Conservation (phyloP, 257 asterid genomes). For the Thymus mandschuricus region DNA sequence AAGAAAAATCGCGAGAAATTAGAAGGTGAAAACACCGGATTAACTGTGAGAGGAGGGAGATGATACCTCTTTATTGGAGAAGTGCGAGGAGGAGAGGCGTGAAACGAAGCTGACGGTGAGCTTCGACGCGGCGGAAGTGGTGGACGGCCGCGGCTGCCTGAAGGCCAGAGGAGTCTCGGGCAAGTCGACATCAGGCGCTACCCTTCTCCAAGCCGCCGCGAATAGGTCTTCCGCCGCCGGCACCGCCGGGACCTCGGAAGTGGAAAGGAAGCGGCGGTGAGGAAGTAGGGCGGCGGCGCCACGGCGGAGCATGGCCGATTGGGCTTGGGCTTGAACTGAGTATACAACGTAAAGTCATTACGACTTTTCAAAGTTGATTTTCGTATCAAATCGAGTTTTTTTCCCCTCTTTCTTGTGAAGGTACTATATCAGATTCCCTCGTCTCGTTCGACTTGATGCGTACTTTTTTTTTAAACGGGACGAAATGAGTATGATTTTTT, state of each 20-base stretch:
- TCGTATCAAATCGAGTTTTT: too few relatives aligned
- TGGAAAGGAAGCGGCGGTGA: conserved; percentile 30
- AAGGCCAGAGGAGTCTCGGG: conserved; percentile 64
- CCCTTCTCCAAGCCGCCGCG: conserved; percentile 51
- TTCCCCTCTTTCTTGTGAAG: too few relatives aligned
- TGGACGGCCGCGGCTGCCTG: conserved; percentile 49
- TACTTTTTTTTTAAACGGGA: too few relatives aligned
- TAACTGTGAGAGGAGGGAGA: not conserved
- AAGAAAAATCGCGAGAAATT: not conserved
- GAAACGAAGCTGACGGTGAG: conserved; percentile 52
- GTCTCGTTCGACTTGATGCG: too few relatives aligned
- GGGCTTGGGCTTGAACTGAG: too few relatives aligned
- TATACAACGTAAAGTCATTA: too few relatives aligned
- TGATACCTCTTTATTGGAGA: conserved; percentile 52
- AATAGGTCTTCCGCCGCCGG: conserved; percentile 48
- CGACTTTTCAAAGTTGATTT: too few relatives aligned
- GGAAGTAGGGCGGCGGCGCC: not conserved
- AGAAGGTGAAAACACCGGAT: not conserved
- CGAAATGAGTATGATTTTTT: too few relatives aligned
- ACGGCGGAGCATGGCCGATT: conserved; percentile 13
- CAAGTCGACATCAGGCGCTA: conserved; percentile 51
- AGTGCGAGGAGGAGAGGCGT: conserved; percentile 39
- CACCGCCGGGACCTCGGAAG: conserved; percentile 14
- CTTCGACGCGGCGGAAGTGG: conserved; percentile 40
- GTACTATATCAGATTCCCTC: too few relatives aligned